phyloP scores from a whole-genome alignment of 768 basidiomycete genomes.

The Naematelia encephala region DNA sequence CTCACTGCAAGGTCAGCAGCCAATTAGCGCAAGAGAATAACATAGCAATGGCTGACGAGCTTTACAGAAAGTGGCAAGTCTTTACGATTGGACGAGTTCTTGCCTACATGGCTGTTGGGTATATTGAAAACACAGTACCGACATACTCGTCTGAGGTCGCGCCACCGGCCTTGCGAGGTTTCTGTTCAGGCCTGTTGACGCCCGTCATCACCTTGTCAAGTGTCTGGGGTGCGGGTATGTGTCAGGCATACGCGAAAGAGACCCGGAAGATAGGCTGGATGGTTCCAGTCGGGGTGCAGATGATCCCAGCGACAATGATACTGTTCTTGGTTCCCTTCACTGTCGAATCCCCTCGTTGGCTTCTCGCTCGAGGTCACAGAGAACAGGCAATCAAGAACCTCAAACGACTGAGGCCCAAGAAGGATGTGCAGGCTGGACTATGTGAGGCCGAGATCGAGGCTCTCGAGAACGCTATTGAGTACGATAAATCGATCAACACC shows the following conservation, averaged over 20 bases:
- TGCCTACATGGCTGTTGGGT: slow-evolving; percentile 22
- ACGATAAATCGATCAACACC: slow-evolving; percentile 6
- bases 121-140: slow-evolving; percentile 22
- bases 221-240: slow-evolving; percentile 27
- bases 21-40: not conserved
- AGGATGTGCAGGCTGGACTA: slow-evolving; percentile 12
- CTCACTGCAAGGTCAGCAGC: slow-evolving; percentile 8
- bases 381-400: slow-evolving; percentile 22
- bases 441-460: slow-evolving; percentile 20
- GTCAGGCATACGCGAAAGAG: slow-evolving; percentile 20
- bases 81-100: slow-evolving; percentile 15
- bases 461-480: slow-evolving; percentile 17
- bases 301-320: slow-evolving; percentile 22
- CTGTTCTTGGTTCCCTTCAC: slow-evolving; percentile 35
- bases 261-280: slow-evolving; percentile 18
- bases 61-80: slow-evolving; percentile 3
- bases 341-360: slow-evolving; percentile 48
- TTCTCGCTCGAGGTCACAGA: slow-evolving; percentile 43
- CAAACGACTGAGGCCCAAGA: slow-evolving; percentile 11
- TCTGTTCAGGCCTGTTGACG: slow-evolving; percentile 19
- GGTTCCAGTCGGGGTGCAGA: slow-evolving; percentile 39
- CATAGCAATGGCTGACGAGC: not conserved
- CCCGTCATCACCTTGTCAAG: slow-evolving; percentile 10
- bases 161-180: slow-evolving; percentile 20
- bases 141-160: slow-evolving; percentile 27